Percentiles rank a stretch among this genome's conserved stretches.
phyloP scores from a whole-genome alignment of 169 alveolate species.

The Toxoplasma gondii region DNA sequence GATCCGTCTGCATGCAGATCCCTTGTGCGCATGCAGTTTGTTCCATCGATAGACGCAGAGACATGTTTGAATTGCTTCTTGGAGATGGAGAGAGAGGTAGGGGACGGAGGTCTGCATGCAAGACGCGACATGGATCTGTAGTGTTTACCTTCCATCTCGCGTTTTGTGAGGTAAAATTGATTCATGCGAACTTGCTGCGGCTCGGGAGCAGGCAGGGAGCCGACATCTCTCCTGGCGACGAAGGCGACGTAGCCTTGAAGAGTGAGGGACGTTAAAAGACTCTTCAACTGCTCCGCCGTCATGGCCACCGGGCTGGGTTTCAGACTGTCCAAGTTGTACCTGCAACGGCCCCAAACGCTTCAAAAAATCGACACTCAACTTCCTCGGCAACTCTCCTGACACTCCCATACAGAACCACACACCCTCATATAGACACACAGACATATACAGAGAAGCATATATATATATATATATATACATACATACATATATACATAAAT shows the following conservation, averaged over 20 bases:
- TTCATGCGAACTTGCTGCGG: background rate
- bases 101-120: too few relatives aligned
- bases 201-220: constrained; percentile 39
- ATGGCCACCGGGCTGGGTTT: constrained; percentile 35
- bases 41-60: too few relatives aligned
- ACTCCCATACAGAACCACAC: too few relatives aligned
- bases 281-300: constrained; percentile 1
- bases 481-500: background rate
- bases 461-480: background rate
- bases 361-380: background rate
- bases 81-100: too few relatives aligned
- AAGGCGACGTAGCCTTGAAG: constrained; percentile 29
- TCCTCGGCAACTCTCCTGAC: background rate
- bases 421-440: too few relatives aligned
- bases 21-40: too few relatives aligned
- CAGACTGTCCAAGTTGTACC: constrained; percentile 56
- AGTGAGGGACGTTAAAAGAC: background rate
- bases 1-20: too few relatives aligned
- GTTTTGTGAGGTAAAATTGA: constrained; percentile 34
- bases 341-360: background rate
- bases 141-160: constrained; percentile 39
- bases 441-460: too few relatives aligned
- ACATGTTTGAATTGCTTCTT: too few relatives aligned
- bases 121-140: too few relatives aligned
- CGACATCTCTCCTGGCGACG: constrained; percentile 40